Base-by-base conservation (phyloP, 1,284 basidiomycete genomes). In the Ustilago esculenta region DNA sequence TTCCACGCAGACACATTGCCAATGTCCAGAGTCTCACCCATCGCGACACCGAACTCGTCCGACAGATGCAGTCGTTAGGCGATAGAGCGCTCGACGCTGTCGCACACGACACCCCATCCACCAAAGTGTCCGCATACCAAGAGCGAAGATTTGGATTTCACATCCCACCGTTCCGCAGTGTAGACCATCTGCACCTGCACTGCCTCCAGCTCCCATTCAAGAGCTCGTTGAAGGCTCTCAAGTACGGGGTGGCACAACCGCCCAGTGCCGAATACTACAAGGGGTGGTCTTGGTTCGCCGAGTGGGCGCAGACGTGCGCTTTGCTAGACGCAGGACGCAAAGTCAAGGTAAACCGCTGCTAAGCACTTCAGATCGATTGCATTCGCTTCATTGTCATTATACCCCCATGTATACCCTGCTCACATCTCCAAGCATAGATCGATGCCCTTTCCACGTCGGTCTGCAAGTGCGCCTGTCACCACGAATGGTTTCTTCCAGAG, bases 181-280 rank as follows among this genome's bases (percentile, higher is more conserved):
- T 92, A 2, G 83, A 88, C 24, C 91, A 93, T 81, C 83, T 93
- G 14, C 91, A 93, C 78, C 82, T 94, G 34, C 92, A 93, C 80
- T 87, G 90, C 18, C 88, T 91, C 39, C 87, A 85, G 5, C 82
- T 91, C 30, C 90, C 90, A 1, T 90, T 90, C 81, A 85, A 82
- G 8, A 85, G 86, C 0, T 45, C 77, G 1, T 64, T 84, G 5
- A 81, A 81, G 8, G 75, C 80, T n/a, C 63, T 86, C 32, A 88
- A 90, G 75, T 93, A 91, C 75, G 87, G 86, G 0, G 80, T 89
- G 15, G 49, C 65, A 18, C 4, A 70, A 12, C 65, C 72, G 4
- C 42, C 61, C 5, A 50, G 30, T 33, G 25, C 80, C 15, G 61
- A 77, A 10, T 82, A 85, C 46, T 77, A 83, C 46, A 93, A 93